phyloP scores from a whole-genome alignment of 805 yeast species.

The Lachancea sp. region DNA sequence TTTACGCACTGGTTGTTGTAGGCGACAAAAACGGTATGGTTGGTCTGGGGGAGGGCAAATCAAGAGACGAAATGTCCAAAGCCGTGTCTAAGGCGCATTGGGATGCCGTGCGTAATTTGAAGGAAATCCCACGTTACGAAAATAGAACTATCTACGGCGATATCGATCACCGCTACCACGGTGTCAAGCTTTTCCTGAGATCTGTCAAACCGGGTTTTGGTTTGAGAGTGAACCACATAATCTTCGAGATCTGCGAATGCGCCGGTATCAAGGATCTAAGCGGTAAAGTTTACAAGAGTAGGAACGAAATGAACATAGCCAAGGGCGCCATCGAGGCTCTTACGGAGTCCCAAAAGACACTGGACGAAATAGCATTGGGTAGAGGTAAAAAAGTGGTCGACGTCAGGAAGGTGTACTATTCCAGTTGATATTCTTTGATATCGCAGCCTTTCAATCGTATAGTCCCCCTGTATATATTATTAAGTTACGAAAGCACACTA shows the following conservation, averaged over 20 bases:
- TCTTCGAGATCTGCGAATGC: slow-evolving; percentile 84
- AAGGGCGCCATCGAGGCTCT: slow-evolving; percentile 87
- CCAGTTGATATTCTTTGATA: slow-evolving; percentile 30
- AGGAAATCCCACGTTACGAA: slow-evolving; percentile 79
- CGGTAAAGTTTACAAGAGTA: slow-evolving; percentile 85
- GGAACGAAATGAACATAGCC: slow-evolving; percentile 92
- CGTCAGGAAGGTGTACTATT: slow-evolving; percentile 82
- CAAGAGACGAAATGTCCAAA: slow-evolving; percentile 63
- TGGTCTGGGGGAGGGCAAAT: slow-evolving; percentile 88
- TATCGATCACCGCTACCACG: slow-evolving; percentile 76
- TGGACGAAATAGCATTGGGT: slow-evolving; percentile 81
- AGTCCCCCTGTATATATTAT: no score
- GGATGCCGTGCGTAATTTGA: slow-evolving; percentile 85
- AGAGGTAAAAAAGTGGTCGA: slow-evolving; percentile 95
- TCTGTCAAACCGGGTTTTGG: slow-evolving; percentile 94
- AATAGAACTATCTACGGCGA: slow-evolving; percentile 86
- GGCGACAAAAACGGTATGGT: slow-evolving; percentile 93
- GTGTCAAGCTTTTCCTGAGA: slow-evolving; percentile 72
- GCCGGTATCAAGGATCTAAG: slow-evolving; percentile 92
- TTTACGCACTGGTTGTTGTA: slow-evolving; percentile 78
- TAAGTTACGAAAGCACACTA: no score
- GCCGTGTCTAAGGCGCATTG: slow-evolving; percentile 84
- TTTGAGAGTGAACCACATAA: slow-evolving; percentile 80
- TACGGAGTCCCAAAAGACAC: slow-evolving; percentile 59
- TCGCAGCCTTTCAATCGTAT: slow-evolving; percentile 24